phyloP scores from a whole-genome alignment of 805 yeast genomes.

The Candida montana region DNA sequence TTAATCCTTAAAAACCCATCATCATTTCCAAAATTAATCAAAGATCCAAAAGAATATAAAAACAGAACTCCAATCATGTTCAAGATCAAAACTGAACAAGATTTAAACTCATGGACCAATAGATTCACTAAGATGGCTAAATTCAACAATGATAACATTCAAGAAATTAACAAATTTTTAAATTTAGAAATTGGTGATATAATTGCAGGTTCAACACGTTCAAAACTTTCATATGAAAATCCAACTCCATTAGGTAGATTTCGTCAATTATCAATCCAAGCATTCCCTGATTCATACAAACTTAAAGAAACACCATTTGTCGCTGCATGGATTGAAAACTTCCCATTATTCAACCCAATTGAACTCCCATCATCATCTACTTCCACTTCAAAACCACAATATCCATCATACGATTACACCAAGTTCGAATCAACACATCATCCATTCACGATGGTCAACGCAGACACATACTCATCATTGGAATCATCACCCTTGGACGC shows the following conservation, averaged over 20 bases:
- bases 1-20: conserved; percentile 41
- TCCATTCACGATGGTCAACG: conserved; percentile 90
- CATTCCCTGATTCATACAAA: conserved; percentile 42
- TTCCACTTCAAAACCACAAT: conserved; percentile 27
- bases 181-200: conserved; percentile 61
- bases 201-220: conserved; percentile 74
- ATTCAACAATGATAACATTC: conserved; percentile 22
- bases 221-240: conserved; percentile 69
- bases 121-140: conserved; percentile 27
- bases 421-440: conserved; percentile 78
- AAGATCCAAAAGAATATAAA: conserved; percentile 41
- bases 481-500: conserved; percentile 53
- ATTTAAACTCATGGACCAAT: conserved; percentile 39
- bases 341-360: conserved; percentile 83
- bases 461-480: conserved; percentile 59
- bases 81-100: conserved; percentile 41
- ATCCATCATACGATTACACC: conserved; percentile 54
- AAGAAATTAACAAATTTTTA: conserved; percentile 22
- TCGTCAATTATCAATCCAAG: conserved; percentile 65
- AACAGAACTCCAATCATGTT: conserved; percentile 54
- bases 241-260: conserved; percentile 92
- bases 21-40: conserved; percentile 32
- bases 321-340: conserved; percentile 83
- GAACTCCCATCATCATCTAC: conserved; percentile 30
- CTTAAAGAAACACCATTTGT: conserved; percentile 32